phyloP scores from a whole-genome alignment of 129 eudicot species.

The Saussurea involucrata region DNA sequence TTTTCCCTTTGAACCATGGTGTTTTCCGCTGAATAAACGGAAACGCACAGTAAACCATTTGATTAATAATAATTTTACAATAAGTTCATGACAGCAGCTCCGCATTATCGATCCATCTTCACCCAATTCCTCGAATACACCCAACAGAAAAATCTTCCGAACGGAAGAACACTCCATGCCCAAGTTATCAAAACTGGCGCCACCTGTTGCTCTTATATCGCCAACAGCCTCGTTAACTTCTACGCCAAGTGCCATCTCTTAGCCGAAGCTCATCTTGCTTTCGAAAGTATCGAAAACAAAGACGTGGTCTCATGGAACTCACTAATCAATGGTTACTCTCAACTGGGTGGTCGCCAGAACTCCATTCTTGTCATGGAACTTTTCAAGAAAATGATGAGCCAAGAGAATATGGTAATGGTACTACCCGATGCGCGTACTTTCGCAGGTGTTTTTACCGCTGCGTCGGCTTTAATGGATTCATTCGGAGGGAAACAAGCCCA shows the following conservation, averaged over 20 bases:
- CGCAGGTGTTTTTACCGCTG: conserved; percentile 59
- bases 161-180: conserved; percentile 57
- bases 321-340: conserved; percentile 64
- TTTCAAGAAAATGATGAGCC: conserved; percentile 42
- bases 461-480: conserved; percentile 34
- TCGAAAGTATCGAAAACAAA: conserved; percentile 41
- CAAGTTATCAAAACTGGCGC: conserved; percentile 62
- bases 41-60: background rate
- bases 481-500: conserved; percentile 52
- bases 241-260: conserved; percentile 74
- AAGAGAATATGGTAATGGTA: conserved; percentile 14
- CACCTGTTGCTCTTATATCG: conserved; percentile 39
- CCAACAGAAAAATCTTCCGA: conserved; percentile 42
- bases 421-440: conserved; percentile 69
- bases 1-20: conserved; percentile 1
- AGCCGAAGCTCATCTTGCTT: conserved; percentile 54
- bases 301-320: conserved; percentile 83
- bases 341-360: conserved; percentile 34
- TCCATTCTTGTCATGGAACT: conserved; percentile 40
- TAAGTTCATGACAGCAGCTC: conserved; percentile 39
- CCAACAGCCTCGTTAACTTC: conserved; percentile 65
- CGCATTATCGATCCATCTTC: conserved; percentile 41
- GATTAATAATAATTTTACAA: background rate
- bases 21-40: background rate
- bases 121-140: conserved; percentile 50